These are phyloP conservation scores for Trichoderma atrobrunneum DNA, from an alignment of 2,329 filamentous ascomycete genomes.

Conservation along the genomic window DNA sequence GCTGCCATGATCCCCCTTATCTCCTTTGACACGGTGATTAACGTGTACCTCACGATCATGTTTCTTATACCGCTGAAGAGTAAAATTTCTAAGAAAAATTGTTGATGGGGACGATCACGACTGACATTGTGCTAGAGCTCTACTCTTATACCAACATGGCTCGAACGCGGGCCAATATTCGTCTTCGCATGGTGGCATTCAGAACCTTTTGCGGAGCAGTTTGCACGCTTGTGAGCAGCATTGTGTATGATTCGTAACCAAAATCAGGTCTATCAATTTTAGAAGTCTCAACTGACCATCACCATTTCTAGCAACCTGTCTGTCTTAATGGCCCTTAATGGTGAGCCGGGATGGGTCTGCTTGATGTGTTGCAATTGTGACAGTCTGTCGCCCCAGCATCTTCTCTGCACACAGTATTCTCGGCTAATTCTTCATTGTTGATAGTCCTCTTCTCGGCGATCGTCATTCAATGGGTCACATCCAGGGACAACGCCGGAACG, in stretches of 20 bases:
- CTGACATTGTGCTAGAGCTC: slow-evolving; percentile 39
- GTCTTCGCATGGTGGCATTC: slow-evolving; percentile 51
- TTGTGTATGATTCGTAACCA: slow-evolving; percentile 43
- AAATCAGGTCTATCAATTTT: background rate
- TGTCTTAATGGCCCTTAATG: slow-evolving; percentile 55
- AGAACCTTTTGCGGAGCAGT: slow-evolving; percentile 59
- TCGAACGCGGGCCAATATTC: slow-evolving; percentile 39
- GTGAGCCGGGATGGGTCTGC: slow-evolving; percentile 64
- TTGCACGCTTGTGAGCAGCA: slow-evolving; percentile 55
- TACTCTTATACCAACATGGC: slow-evolving; percentile 52
- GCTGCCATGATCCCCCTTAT: slow-evolving; percentile 61
- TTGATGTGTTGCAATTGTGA: slow-evolving; percentile 64
- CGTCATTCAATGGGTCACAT: slow-evolving; percentile 61
- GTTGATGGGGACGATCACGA: too few relatives aligned
- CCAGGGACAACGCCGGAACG: slow-evolving; percentile 42
- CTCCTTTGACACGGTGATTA: slow-evolving; percentile 57
- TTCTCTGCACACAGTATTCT: background rate
- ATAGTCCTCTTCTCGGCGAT: slow-evolving; percentile 57
- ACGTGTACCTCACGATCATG: slow-evolving; percentile 61
- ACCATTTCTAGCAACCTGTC: slow-evolving; percentile 50
- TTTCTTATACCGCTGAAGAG: slow-evolving; percentile 60
- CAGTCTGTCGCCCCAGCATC: slow-evolving; percentile 39
- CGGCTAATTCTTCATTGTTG: background rate
- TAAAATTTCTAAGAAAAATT: slow-evolving; percentile 26
- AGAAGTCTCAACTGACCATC: slow-evolving; percentile 18